These are phyloP conservation scores for Turritis glabra DNA, from an alignment of 345 rosid species.

Conservation along the genomic window DNA sequence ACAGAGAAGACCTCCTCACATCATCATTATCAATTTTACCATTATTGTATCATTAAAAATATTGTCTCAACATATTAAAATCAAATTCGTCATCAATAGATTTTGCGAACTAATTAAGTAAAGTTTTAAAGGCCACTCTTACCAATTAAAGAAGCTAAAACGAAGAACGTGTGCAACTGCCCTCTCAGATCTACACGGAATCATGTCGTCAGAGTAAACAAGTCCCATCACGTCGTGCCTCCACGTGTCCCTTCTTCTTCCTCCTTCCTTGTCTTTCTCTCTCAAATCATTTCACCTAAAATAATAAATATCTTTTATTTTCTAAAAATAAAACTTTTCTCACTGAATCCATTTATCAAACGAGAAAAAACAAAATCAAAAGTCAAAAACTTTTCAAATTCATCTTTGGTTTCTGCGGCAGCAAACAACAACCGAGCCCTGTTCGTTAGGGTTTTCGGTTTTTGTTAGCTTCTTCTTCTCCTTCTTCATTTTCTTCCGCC, in stretches of 20 bases:
- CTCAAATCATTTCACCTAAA: slow-evolving; percentile 34
- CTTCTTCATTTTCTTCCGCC: not conserved
- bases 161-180: slow-evolving; percentile 20
- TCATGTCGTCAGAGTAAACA: slow-evolving; percentile 12
- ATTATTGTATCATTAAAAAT: not conserved
- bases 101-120: slow-evolving; percentile 1
- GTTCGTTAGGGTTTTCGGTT: slow-evolving; percentile 38
- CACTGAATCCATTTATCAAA: not conserved
- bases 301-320: slow-evolving; percentile 3
- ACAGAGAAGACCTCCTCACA: not conserved
- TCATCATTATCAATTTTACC: not conserved
- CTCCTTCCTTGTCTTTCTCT: slow-evolving; percentile 2
- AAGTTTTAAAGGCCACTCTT: not conserved
- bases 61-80: not conserved
- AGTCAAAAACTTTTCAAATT: not conserved
- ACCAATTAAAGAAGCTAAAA: not conserved
- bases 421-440: slow-evolving; percentile 38
- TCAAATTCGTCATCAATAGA: not conserved
- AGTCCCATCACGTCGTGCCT: slow-evolving; percentile 16
- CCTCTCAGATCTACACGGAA: slow-evolving; percentile 21
- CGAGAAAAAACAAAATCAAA: not conserved
- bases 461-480: slow-evolving; percentile 21
- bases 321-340: not conserved
- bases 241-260: slow-evolving; percentile 33
- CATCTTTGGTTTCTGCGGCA: slow-evolving; percentile 9